Evolutionary conservation across 2,329 filamentous ascomycete species (phyloP).

Genomic region (Colletotrichum sp.): DNA sequence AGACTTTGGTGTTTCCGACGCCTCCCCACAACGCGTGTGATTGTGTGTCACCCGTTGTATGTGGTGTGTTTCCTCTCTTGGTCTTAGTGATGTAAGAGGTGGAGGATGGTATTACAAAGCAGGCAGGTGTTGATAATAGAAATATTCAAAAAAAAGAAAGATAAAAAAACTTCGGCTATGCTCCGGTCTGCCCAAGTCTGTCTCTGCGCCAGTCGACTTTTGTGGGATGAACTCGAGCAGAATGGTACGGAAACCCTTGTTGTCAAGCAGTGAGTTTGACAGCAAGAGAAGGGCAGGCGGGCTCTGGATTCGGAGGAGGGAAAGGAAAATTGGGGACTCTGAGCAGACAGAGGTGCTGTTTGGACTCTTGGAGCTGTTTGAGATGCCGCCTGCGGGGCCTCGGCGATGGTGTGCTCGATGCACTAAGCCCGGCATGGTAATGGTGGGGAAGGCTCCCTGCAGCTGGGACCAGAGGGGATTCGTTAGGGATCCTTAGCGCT

Average conservation of each 20-base stretch:
- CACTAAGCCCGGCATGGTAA: background rate
- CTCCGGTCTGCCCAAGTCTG: background rate
- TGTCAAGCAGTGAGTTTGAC: background rate
- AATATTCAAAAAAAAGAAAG: background rate
- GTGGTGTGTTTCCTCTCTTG: too few species aligned
- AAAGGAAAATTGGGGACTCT: slow-evolving; percentile 3
- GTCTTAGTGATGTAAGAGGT: background rate
- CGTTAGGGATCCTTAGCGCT: background rate
- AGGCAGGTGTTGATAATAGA: background rate
- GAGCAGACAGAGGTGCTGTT: background rate
- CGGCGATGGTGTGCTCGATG: slow-evolving; percentile 17
- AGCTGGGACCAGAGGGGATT: background rate
- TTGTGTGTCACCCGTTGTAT: background rate
- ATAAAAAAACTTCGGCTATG: background rate
- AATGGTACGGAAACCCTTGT: background rate
- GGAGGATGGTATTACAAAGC: slow-evolving; percentile 3
- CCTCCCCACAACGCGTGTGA: background rate
- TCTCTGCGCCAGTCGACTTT: background rate
- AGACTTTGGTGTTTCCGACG: background rate
- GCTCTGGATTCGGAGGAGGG: background rate
- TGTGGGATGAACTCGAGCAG: background rate
- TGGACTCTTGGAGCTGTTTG: background rate
- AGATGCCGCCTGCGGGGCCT: slow-evolving; percentile 1
- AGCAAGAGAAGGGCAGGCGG: background rate
- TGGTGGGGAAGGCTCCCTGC: background rate